Evolutionary conservation across 1,139 yeast genomes (phyloP).

Genomic region (Hansenula sp.): DNA sequence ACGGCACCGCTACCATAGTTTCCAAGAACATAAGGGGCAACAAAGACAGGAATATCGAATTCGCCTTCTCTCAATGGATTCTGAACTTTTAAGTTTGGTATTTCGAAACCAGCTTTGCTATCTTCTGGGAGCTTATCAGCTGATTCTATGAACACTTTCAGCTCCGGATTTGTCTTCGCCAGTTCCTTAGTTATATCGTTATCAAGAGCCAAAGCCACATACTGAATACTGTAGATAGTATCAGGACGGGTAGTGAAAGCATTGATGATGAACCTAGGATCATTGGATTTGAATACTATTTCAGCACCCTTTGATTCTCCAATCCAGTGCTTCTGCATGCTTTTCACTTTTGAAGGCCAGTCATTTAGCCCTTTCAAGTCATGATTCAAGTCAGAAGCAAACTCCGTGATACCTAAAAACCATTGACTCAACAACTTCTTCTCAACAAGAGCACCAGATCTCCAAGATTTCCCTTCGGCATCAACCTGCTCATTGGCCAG

Average conservation of each 20-base stretch:
- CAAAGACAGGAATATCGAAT: constrained; percentile 66
- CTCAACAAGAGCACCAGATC: constrained; percentile 94
- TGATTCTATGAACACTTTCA: constrained; percentile 43
- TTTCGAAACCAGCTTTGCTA: constrained; percentile 61
- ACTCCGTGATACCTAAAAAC: constrained; percentile 87
- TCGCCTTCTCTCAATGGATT: constrained; percentile 50
- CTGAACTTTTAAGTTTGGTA: constrained; percentile 43
- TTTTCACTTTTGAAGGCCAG: constrained; percentile 89
- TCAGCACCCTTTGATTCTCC: constrained; percentile 85
- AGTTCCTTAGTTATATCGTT: constrained; percentile 55
- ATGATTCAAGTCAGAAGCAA: constrained; percentile 58
- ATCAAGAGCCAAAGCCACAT: constrained; percentile 67
- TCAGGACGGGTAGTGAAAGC: constrained; percentile 90
- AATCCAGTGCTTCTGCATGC: constrained; percentile 93
- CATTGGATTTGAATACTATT: constrained; percentile 38
- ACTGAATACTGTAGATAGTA: constrained; percentile 79
- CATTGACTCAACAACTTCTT: constrained; percentile 79
- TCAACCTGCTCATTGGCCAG: constrained; percentile 97
- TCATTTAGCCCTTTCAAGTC: constrained; percentile 58
- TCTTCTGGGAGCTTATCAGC: constrained; percentile 38
- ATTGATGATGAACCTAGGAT: constrained; percentile 28
- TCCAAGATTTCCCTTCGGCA: constrained; percentile 85
- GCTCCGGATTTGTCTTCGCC: constrained; percentile 33
- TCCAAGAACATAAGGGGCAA: constrained; percentile 85
- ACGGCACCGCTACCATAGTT: constrained; percentile 90